Evolutionary conservation across 225 moss, liverwort and hornwort genomes (phyloP), one percentile per base, ranked within the genome.

Genomic region (Polytrichum commune): DNA sequence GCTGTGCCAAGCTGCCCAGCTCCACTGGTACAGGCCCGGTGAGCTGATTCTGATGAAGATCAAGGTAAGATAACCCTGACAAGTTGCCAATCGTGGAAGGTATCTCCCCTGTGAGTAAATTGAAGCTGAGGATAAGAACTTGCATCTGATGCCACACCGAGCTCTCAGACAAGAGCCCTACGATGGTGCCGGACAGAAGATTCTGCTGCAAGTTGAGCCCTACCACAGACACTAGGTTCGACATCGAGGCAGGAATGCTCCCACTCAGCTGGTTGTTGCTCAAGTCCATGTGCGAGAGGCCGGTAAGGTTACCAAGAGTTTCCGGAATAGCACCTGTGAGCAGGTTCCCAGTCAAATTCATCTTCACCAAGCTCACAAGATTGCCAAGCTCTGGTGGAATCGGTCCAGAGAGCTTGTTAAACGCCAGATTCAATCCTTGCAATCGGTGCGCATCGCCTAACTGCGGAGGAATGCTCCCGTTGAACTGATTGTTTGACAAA

Each of bases 191-290:
- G 7, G 82, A 83, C 72, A 91, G 63, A 27, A 53, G 81, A 23
- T 91, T 91, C 13, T 80, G 83, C 60, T 86, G 88, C 70, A 91
- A 71, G 53, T 77, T 75, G 68, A 91, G 64, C 19, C 78, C 85
- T 24, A 73, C 68, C 8, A 81, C 72, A 1, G 72, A 72, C 1
- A 65, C 64, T 18, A 72, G 64, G 46, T 69, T 69, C 53, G 74
- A 60, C 9, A 83, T 20, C 1, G 79, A 67, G 18, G 69, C 67
- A 9, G 83, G 83, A 46, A 83, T 69, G 27, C 19, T 76, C 5
- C 83, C 83, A 33, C 53, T 75, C 35, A 83, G 29, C n/a, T 19
- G 27, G 55, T 79, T 79, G 65, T 46, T 29, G 32, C 67, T 69
- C 33, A 76, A 19, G 29, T 75, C 62, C 56, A 83, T 32, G 30